These are phyloP conservation scores for Leccinum subspadiceum DNA, from an alignment of 1,284 basidiomycete genomes.

Conservation along the genomic window DNA sequence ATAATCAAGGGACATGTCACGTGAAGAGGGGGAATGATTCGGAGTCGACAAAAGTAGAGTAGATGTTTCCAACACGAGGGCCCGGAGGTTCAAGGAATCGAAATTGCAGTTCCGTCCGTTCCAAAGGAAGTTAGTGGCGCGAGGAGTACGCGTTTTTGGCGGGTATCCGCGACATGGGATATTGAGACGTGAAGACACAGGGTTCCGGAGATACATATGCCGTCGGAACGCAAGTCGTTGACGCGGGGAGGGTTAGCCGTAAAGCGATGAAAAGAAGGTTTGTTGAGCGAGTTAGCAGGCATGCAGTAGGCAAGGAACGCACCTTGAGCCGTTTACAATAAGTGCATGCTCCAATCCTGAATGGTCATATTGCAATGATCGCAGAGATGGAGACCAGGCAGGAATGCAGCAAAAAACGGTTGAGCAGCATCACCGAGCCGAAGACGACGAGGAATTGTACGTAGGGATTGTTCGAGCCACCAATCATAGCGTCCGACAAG, in stretches of 20 bases:
- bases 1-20: not conserved
- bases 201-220: slow-evolving; percentile 21
- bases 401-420: slow-evolving; percentile 9
- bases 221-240: slow-evolving; percentile 10
- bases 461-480: not conserved
- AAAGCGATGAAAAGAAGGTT: slow-evolving; percentile 7
- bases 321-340: slow-evolving; percentile 85
- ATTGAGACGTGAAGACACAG: slow-evolving; percentile 11
- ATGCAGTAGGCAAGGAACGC: slow-evolving; percentile 28
- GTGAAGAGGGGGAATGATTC: slow-evolving; percentile 3
- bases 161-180: slow-evolving; percentile 8
- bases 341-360: slow-evolving; percentile 73
- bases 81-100: slow-evolving; percentile 25
- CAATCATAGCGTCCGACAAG: slow-evolving; percentile 7
- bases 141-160: slow-evolving; percentile 1
- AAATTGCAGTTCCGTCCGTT: slow-evolving; percentile 26
- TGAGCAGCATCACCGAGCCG: slow-evolving; percentile 16
- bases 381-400: slow-evolving; percentile 5
- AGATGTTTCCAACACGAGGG: slow-evolving; percentile 23
- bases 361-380: slow-evolving; percentile 5
- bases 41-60: slow-evolving; percentile 8
- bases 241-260: slow-evolving; percentile 1
- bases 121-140: slow-evolving; percentile 12
- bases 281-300: slow-evolving; percentile 23
- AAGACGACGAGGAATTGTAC: not conserved